Percentiles rank a stretch among this genome's conserved stretches.
These are phyloP conservation scores for Triticum dicoccoides DNA, from an alignment of 176 grass and related monocot species.

Conservation along the genomic window DNA sequence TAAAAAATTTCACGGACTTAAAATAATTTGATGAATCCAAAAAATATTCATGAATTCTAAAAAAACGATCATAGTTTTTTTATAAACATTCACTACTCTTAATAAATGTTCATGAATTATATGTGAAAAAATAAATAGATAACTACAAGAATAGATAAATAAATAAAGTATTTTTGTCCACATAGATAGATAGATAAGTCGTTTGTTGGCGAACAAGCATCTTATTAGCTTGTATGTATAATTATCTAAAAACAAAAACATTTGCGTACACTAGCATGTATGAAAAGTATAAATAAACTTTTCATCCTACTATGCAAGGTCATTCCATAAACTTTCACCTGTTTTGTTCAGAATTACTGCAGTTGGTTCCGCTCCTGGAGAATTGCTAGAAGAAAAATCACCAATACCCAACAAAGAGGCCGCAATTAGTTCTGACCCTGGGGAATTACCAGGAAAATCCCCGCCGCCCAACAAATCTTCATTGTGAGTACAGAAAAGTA, in stretches of 20 bases:
- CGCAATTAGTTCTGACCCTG: constrained; percentile 16
- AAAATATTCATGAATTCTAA: no score
- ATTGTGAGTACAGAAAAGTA: constrained; percentile 25
- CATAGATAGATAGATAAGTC: no score
- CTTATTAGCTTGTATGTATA: background rate
- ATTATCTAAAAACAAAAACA: background rate
- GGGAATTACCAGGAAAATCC: constrained; percentile 7
- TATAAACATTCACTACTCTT: no score
- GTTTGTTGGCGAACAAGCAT: background rate
- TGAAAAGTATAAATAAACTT: background rate
- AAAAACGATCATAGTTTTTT: no score
- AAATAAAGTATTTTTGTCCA: no score
- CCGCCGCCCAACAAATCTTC: constrained; percentile 35
- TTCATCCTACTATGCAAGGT: background rate
- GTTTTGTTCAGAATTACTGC: constrained; percentile 11
- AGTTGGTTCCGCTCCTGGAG: background rate
- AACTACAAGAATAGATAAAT: no score
- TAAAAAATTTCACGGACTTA: no score
- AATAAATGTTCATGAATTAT: no score
- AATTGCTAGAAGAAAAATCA: background rate
- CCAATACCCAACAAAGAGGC: background rate
- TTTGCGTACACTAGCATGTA: background rate
- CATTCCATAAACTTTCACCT: background rate
- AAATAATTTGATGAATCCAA: no score
- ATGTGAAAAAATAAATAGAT: no score